Evolutionary conservation across 345 rosid species (phyloP), one percentile per base, ranked within the genome.

Genomic region (Reutealis trisperma): DNA sequence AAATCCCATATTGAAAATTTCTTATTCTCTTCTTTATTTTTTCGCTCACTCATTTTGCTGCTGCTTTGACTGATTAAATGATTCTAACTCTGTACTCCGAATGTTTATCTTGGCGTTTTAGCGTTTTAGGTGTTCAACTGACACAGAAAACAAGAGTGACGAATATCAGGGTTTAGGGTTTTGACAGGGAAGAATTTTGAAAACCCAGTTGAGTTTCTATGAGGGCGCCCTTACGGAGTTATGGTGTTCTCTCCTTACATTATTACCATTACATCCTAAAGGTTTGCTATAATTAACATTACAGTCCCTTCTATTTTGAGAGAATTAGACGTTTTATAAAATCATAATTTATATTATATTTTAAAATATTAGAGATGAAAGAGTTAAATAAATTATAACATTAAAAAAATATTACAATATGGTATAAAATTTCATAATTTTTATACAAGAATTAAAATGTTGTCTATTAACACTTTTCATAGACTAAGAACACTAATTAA

Each of bases 1-100:
- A 90, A 80, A 81, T 91, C 86, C 84, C 78, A 72, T 24, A 84
- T 80, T 41, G 83, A 83, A 78, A 81, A 87, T 22, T 73, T 79
- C 75, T 49, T 80, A 47, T 70, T 75, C 21, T 60, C 30, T 32
- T 64, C 62, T 60, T 66, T 34, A 1, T 41, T 63, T n/a, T 72
- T 72, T 5, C 54, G 37, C 27, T 63, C 70, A 27, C 65, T 74
- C 63, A 67, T 18, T 18, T 42, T 49, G 10, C 32, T 58, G 19
- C 52, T n/a, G 8, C 21, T 42, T 22, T 60, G n/a, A 13, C 14
- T 63, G 44, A 27, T 62, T 30, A n/a, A 30, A 15, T 27, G 25
- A 63, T 13, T 67, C 37, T 47, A 4, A 4, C 54, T 41, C 54
- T 3, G 41, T 37, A 5, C 22, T 5, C 24, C 1, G 32, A 1